These are phyloP conservation scores for Mycena amicta DNA, from an alignment of 768 basidiomycete species.

Conservation along the genomic window DNA sequence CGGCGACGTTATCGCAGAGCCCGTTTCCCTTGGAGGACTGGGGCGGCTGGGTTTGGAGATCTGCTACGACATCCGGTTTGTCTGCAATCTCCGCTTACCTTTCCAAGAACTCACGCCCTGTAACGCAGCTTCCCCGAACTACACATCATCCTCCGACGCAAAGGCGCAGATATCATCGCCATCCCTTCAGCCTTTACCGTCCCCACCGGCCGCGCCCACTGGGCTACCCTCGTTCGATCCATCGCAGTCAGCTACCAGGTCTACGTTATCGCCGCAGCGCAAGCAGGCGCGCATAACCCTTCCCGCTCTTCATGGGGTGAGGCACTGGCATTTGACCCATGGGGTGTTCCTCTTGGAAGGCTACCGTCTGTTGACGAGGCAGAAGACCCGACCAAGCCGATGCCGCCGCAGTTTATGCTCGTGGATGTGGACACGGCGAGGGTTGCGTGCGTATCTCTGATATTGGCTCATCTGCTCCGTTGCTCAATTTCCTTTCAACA, in stretches of 20 bases:
- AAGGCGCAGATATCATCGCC: constrained; percentile 18
- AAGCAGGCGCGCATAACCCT: constrained; percentile 20
- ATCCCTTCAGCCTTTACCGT: constrained; percentile 22
- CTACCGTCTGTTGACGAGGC: constrained; percentile 22
- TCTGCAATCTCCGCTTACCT: neutral
- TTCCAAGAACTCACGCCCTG: neutral
- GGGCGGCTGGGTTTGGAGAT: constrained; percentile 20
- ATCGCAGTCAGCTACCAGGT: constrained; percentile 22
- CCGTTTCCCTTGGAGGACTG: constrained; percentile 18
- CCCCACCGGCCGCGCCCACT: constrained; percentile 21
- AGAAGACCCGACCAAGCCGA: constrained; percentile 13
- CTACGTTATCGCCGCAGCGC: constrained; percentile 22
- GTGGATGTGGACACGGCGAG: constrained; percentile 13
- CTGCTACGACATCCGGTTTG: constrained; percentile 24
- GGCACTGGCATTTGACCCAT: constrained; percentile 23
- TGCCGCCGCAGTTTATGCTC: constrained; percentile 20
- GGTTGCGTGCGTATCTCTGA: constrained; percentile 11
- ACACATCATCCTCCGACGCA: constrained; percentile 22
- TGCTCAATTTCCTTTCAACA: no score
- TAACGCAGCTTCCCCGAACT: constrained; percentile 20
- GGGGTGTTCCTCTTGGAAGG: constrained; percentile 21
- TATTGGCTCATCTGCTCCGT: no score
- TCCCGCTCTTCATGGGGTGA: constrained; percentile 22
- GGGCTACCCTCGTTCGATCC: constrained; percentile 21
- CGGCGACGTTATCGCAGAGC: constrained; percentile 11